Evolutionary conservation across 306 rosid genomes (phyloP).

Genomic region (Carpinus viminea): DNA sequence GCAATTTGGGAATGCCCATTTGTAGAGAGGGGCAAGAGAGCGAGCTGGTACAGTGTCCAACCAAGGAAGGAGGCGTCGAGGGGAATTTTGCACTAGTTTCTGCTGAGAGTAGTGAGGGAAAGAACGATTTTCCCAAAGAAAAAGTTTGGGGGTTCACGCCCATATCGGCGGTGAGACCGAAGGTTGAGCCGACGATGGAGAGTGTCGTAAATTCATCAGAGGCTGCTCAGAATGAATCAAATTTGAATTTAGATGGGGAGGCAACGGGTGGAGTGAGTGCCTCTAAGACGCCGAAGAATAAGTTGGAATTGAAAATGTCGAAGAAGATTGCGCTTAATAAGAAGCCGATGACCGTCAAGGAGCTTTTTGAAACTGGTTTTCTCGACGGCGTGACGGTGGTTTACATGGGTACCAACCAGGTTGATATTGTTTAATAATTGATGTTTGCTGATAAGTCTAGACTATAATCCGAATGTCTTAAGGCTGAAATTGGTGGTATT

Average conservation of each 20-base stretch:
- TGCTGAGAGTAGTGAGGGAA: conserved; percentile 3
- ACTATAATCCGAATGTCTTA: not conserved
- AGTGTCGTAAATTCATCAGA: conserved; percentile 17
- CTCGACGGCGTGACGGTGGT: conserved; percentile 90
- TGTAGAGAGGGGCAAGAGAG: conserved; percentile 24
- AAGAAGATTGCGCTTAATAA: conserved; percentile 56
- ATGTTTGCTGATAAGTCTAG: not conserved
- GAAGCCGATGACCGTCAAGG: conserved; percentile 75
- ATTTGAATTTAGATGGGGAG: conserved; percentile 37
- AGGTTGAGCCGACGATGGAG: conserved; percentile 31
- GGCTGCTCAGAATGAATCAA: conserved; percentile 22
- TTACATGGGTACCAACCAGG: conserved; percentile 91
- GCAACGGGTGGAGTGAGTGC: conserved; percentile 25
- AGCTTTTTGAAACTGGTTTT: conserved; percentile 89
- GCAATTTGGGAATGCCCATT: conserved; percentile 10
- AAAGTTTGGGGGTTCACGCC: conserved; percentile 46
- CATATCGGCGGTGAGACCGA: conserved; percentile 31
- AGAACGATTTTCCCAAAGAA: conserved; percentile 26
- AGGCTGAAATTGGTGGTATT: conserved; percentile 23
- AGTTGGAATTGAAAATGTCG: conserved; percentile 69
- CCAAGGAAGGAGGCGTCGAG: conserved; percentile 26
- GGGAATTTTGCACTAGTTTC: conserved; percentile 23
- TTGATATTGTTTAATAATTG: conserved; percentile 12
- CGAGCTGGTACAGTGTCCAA: conserved; percentile 13
- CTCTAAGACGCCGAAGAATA: conserved; percentile 38